Conservation (phyloP, 495 filamentous ascomycete species). For the Corynascus novoguineensis region DNA sequence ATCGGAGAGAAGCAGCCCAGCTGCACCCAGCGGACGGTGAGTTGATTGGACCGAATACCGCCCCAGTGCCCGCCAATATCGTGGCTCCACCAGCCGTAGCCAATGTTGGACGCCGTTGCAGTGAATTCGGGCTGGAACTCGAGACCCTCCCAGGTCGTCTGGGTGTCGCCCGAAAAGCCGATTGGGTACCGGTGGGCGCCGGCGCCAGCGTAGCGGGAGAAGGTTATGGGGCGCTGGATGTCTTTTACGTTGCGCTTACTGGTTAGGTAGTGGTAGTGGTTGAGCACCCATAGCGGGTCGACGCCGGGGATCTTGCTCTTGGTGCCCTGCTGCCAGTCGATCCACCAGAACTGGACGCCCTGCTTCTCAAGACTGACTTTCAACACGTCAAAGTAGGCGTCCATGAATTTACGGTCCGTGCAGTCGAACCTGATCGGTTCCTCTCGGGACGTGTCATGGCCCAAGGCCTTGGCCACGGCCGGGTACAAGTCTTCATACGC, state of each 20-base stretch:
- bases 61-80: constrained; percentile 56
- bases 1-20: constrained; percentile 54
- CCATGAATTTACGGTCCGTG: constrained; percentile 45
- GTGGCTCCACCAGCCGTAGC: constrained; percentile 61
- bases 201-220: constrained; percentile 54
- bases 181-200: constrained; percentile 57
- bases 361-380: constrained; percentile 46
- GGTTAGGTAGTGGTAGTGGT: constrained; percentile 56
- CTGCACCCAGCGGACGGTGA: constrained; percentile 54
- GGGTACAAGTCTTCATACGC: constrained; percentile 49
- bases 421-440: constrained; percentile 52
- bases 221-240: constrained; percentile 31
- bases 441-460: constrained; percentile 39
- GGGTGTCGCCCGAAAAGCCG: constrained; percentile 56
- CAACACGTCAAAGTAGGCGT: constrained; percentile 54
- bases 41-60: constrained; percentile 49
- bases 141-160: constrained; percentile 52
- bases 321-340: constrained; percentile 59
- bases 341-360: constrained; percentile 56
- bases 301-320: constrained; percentile 48
- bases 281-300: constrained; percentile 58
- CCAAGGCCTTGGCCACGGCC: constrained; percentile 44
- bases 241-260: constrained; percentile 29
- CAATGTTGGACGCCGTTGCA: constrained; percentile 57
- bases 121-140: constrained; percentile 60